Evolutionary conservation across 176 grass and related monocot genomes (phyloP), one percentile per base, ranked within the genome.

Genomic region (Chrysopogon serrulatus): DNA sequence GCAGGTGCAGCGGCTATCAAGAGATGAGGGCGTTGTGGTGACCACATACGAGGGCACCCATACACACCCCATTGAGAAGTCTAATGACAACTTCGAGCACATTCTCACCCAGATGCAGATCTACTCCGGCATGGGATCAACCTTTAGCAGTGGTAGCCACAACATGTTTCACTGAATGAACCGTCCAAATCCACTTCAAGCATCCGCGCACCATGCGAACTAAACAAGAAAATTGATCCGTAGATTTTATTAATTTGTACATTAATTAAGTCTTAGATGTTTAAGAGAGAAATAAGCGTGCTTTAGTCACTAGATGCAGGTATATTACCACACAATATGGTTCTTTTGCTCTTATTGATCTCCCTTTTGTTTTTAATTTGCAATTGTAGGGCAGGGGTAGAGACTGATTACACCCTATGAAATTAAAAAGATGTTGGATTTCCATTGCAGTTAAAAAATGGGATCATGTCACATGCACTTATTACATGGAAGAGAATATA

Each of bases 51-150:
- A 97, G 68, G 95, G 95, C 28, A 86, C 89, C 30, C 95, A 97
- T 18, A 94, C 83, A 1, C 95, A 97, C 80, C 77, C 88, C 16
- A 94, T 97, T 24, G 92, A 97, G 90, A 97, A 97, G 33, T 90
- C 95, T 33, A 94, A 81, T 26, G 95, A 97, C 13, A 97, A 92
- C 64, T 97, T 97, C 11, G 95, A 97, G 77, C 92, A 97, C 74
- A 97, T 97, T 73, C 87, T 97, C 53, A 94, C 77, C 71, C 92
- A 97, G 82, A 97, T 97, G 95, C 95, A 92, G 40, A 88, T 91
- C 59, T 94, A 91, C 48, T 87, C 95, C 0, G 77, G 47, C 26
- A 42, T 84, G 61, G 72, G 68, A 19, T 84, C 90, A 2, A 76
- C 28, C 42, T 76, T 92, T 23, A 61, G 40, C 42, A 36, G 44